phyloP scores from a whole-genome alignment of 345 rosid species.

The Pistacia integerrima region DNA sequence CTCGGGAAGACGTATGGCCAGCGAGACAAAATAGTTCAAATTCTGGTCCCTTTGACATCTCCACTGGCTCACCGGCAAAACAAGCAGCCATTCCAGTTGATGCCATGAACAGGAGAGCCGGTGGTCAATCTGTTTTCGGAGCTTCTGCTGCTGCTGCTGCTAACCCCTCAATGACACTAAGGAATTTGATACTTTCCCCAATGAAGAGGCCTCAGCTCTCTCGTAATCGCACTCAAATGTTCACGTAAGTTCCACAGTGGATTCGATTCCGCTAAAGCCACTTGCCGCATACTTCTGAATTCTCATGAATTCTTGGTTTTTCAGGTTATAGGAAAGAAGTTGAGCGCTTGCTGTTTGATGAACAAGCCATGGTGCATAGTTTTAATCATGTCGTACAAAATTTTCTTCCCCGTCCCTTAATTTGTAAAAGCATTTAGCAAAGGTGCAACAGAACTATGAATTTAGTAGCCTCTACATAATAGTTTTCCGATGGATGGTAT shows the following conservation, averaged over 20 bases:
- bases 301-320: conserved; percentile 10
- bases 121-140: conserved; percentile 50
- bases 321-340: conserved; percentile 33
- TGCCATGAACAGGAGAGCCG: conserved; percentile 57
- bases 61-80: conserved; percentile 61
- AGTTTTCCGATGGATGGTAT: neutral
- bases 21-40: conserved; percentile 78
- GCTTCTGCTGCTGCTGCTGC: conserved; percentile 42
- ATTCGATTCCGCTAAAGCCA: neutral
- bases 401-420: neutral
- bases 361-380: neutral
- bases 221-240: conserved; percentile 66
- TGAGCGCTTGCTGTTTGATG: conserved; percentile 1
- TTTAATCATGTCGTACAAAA: neutral
- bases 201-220: conserved; percentile 92
- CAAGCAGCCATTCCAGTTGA: conserved; percentile 54
- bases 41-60: conserved; percentile 74
- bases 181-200: conserved; percentile 92
- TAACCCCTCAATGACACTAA: conserved; percentile 72
- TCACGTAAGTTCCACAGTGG: conserved; percentile 54
- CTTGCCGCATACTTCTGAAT: neutral
- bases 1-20: conserved; percentile 86
- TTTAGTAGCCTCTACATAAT: neutral
- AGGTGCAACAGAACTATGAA: neutral
- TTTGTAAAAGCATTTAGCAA: neutral